A percentile compares a stretch with the other conserved stretches of the same genome.
Conservation (phyloP, 2,329 filamentous ascomycete genomes). For the Xylaria sp. region DNA sequence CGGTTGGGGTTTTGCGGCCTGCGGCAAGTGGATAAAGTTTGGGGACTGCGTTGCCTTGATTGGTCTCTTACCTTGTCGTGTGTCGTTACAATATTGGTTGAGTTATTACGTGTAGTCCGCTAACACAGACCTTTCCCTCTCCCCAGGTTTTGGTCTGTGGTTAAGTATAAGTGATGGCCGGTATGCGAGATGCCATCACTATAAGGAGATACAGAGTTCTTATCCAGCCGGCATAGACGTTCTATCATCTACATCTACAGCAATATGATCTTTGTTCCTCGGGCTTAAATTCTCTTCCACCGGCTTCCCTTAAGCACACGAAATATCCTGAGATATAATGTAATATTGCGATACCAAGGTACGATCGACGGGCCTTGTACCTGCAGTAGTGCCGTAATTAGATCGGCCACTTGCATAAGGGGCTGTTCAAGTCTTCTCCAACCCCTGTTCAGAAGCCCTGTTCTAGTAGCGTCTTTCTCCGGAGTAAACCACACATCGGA, state of each 20-base stretch:
- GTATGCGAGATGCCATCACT: conserved; percentile 3
- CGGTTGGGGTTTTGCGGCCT: background rate
- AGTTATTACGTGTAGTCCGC: background rate
- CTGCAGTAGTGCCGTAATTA: conserved; percentile 24
- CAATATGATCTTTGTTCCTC: background rate
- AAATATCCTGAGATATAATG: background rate
- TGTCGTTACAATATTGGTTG: background rate
- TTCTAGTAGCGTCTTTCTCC: background rate
- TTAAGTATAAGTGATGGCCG: too few species aligned
- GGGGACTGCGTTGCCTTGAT: background rate
- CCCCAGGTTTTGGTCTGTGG: too few species aligned
- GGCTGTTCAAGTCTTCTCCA: conserved; percentile 1
- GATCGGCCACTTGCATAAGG: conserved; percentile 24
- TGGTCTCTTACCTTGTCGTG: background rate
- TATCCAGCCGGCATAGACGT: too few species aligned
- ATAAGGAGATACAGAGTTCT: too few species aligned
- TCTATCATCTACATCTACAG: too few species aligned
- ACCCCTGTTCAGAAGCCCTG: background rate
- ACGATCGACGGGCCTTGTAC: conserved; percentile 13
- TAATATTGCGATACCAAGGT: too few species aligned
- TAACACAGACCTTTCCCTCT: background rate
- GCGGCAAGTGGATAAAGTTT: background rate
- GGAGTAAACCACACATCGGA: too few species aligned
- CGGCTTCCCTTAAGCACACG: background rate
- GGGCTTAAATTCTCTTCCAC: background rate